Base-by-base conservation (phyloP, 805 yeast species). In the Wickerhamiella parazyma region DNA sequence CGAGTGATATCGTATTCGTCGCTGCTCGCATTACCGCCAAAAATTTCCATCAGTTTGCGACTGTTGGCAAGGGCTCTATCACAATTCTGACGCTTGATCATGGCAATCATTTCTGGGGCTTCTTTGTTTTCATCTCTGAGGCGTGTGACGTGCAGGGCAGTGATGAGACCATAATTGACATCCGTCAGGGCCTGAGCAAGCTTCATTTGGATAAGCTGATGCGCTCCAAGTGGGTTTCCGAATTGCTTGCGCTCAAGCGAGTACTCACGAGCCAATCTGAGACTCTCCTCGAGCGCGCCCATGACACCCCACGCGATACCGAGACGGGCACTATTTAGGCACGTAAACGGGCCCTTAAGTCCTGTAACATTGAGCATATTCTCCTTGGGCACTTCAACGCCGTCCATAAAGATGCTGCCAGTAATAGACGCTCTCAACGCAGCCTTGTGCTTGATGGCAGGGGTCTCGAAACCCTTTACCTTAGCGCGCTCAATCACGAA, bases 271-370 rank as follows among this genome's bases (percentile, higher is more conserved):
- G 70, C 58, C 16, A 61, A 50, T 12, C 50, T 53, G 25, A 67
- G 47, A 2, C 68, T 57, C 38, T 61, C 67, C 48, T 65, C 70
- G 22, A 66, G 55, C 2, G 70, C 70, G 18, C 70, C 70, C 57
- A 66, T 62, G 12, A 63, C 51, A 24, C 70, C 70, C 68, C 68
- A 66, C 9, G 69, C 61, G 40, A 66, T 66, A 8, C 70, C 70
- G 37, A 55, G 62, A 16, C 70, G 58, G 10, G 70, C 70, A 40
- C 62, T 58, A 52, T 66, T 66, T 25, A 66, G 54, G 38, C 70
- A 66, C 4, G 70, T 55, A 51, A 66, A 66, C 6, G 70, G 70
- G n/a, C 70, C 70, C 55, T 63, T 66, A 36, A 66, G 58, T 4
- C 70, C 70, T 33, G 51, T 51, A 26, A 60, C 51, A n/a, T 51